A percentile compares a stretch with the other conserved stretches of the same genome.
Evolutionary conservation across 1,284 basidiomycete species (phyloP).

Genomic region (Psilocybe mexicana): DNA sequence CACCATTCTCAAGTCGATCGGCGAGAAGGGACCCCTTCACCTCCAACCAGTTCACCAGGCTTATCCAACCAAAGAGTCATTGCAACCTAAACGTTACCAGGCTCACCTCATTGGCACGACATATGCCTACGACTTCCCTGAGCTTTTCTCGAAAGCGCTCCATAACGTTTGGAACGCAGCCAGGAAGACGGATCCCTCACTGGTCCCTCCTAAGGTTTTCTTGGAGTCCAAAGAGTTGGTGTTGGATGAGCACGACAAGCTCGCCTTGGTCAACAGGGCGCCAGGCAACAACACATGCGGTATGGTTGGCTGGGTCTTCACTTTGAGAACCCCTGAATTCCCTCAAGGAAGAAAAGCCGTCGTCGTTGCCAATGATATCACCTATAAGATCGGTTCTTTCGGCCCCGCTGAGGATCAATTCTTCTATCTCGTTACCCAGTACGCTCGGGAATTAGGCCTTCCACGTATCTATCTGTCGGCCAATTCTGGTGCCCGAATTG

Average conservation of each 20-base stretch:
- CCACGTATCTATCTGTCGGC: constrained; percentile 98
- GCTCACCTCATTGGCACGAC: constrained; percentile 99
- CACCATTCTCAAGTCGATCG: constrained; percentile 94
- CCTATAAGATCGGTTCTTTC: constrained; percentile 98
- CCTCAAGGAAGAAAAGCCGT: constrained; percentile 87
- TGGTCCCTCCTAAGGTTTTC: constrained; percentile 76
- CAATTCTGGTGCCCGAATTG: constrained; percentile 97
- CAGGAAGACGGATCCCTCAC: constrained; percentile 61
- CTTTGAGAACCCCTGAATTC: constrained; percentile 91
- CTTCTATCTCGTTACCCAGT: constrained; percentile 94
- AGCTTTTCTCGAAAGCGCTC: constrained; percentile 95
- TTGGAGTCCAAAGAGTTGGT: constrained; percentile 89
- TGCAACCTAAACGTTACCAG: constrained; percentile 98
- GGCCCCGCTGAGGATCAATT: constrained; percentile 95
- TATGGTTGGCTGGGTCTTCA: constrained; percentile 99
- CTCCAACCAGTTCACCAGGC: constrained; percentile 90
- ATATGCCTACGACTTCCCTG: constrained; percentile 99
- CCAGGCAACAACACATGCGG: constrained; percentile 95
- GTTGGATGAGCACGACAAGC: constrained; percentile 90
- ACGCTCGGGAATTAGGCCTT: constrained; percentile 85
- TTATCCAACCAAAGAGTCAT: constrained; percentile 97
- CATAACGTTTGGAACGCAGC: constrained; percentile 90
- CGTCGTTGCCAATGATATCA: constrained; percentile 98
- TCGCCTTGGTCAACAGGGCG: constrained; percentile 87
- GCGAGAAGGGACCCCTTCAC: constrained; percentile 91